These are phyloP conservation scores for Jaltomata sinuosa DNA, from an alignment of 257 asterid genomes.

Conservation along the genomic window DNA sequence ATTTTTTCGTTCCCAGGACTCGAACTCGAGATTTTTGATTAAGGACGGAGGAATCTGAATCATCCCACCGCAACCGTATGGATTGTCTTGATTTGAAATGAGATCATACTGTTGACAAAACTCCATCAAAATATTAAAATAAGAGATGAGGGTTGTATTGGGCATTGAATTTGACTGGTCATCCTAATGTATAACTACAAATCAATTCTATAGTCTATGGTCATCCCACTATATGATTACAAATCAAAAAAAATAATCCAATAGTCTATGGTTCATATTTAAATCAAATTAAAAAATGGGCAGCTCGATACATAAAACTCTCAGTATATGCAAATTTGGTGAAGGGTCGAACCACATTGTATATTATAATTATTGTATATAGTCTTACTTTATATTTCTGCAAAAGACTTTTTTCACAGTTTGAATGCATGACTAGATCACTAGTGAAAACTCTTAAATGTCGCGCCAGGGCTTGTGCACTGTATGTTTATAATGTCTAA, in stretches of 20 bases:
- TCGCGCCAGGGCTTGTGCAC: background rate
- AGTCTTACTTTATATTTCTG: background rate
- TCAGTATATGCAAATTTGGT: background rate
- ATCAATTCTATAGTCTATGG: background rate
- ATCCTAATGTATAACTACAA: background rate
- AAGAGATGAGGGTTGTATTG: background rate
- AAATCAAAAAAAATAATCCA: background rate
- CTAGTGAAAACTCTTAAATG: background rate
- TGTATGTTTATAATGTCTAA: background rate
- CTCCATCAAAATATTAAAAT: background rate
- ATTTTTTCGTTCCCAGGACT: background rate
- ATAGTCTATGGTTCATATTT: background rate
- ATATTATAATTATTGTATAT: background rate
- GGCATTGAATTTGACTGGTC: background rate
- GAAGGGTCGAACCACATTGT: background rate
- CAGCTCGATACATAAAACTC: background rate
- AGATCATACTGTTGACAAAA: background rate
- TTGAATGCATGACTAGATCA: background rate
- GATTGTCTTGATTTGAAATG: background rate
- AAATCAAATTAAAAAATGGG: background rate
- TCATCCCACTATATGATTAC: background rate
- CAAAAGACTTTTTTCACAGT: rapidly evolving
- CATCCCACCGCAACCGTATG: too few species aligned
- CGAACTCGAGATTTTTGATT: background rate
- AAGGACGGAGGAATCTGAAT: too few species aligned